phyloP scores from a whole-genome alignment of 169 alveolate genomes.

The Miamiensis avidus region DNA sequence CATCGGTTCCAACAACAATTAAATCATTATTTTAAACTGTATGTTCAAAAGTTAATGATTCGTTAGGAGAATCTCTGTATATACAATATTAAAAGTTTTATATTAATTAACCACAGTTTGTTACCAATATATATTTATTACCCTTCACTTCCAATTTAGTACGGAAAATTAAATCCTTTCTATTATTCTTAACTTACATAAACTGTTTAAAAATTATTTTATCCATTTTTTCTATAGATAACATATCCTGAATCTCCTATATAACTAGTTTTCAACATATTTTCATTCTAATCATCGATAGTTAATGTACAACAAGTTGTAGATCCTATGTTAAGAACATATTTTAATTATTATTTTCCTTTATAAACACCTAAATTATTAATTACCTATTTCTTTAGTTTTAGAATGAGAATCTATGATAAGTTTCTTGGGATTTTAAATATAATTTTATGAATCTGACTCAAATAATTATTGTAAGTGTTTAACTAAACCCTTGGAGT shows the following conservation, averaged over 20 bases:
- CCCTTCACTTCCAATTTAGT: conserved; percentile 69
- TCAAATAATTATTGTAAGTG: conserved; percentile 37
- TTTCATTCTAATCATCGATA: conserved; percentile 40
- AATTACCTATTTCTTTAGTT: conserved; percentile 18
- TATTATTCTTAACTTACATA: conserved; percentile 58
- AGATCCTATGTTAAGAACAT: conserved; percentile 34
- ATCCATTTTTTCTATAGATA: conserved; percentile 48
- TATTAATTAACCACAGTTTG: too few relatives aligned
- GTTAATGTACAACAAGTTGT: conserved; percentile 47
- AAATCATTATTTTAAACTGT: conserved; percentile 67
- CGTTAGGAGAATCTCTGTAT: conserved; percentile 49
- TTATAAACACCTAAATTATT: too few relatives aligned
- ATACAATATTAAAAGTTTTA: too few relatives aligned
- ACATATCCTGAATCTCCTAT: conserved; percentile 81
- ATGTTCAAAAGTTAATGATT: conserved; percentile 49
- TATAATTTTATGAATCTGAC: background rate
- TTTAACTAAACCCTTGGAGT: conserved; percentile 54
- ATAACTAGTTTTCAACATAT: conserved; percentile 50
- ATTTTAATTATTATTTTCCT: too few relatives aligned
- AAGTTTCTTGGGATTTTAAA: conserved; percentile 45
- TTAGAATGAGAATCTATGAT: conserved; percentile 53
- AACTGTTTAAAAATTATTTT: conserved; percentile 32
- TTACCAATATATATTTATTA: too few relatives aligned
- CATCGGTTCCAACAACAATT: conserved; percentile 72
- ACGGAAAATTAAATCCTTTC: conserved; percentile 76